Evolutionary conservation across 179 eudicot genomes (phyloP).

Genomic region (Beta lomatogona): DNA sequence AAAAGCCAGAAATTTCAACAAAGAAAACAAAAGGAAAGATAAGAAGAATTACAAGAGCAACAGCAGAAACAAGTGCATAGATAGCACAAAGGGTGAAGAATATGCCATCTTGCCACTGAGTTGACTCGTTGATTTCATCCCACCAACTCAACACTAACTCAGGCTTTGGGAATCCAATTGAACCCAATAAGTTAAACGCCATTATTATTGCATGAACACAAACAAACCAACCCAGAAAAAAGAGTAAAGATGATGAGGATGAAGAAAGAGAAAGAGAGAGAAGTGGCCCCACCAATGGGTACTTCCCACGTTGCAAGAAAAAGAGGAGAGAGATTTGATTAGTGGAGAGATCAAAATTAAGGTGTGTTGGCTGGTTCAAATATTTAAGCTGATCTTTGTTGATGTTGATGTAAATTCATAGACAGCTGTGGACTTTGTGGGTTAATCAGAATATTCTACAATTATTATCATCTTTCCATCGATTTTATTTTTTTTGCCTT

Average conservation of each 20-base stretch:
- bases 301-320: conserved; percentile 14
- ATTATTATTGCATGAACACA: conserved; percentile 24
- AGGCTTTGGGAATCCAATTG: conserved; percentile 4
- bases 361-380: not conserved
- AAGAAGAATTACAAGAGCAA: conserved; percentile 64
- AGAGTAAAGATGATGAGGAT: not conserved
- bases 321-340: not conserved
- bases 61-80: conserved; percentile 74
- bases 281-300: not conserved
- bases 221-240: not conserved
- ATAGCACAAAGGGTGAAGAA: conserved; percentile 75
- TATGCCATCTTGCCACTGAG: conserved; percentile 77
- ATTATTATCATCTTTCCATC: too few species aligned
- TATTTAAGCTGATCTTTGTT: too few species aligned
- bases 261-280: conserved; percentile 1
- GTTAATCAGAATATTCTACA: too few species aligned
- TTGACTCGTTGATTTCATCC: conserved; percentile 76
- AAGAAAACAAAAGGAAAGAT: not conserved
- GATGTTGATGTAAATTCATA: too few species aligned
- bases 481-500: too few species aligned
- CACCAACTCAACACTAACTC: conserved; percentile 58
- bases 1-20: not conserved
- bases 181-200: conserved; percentile 14
- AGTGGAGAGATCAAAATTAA: not conserved
- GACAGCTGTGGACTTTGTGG: too few species aligned